Base-by-base conservation (phyloP, 768 basidiomycete species). In the Auricularia sp. region DNA sequence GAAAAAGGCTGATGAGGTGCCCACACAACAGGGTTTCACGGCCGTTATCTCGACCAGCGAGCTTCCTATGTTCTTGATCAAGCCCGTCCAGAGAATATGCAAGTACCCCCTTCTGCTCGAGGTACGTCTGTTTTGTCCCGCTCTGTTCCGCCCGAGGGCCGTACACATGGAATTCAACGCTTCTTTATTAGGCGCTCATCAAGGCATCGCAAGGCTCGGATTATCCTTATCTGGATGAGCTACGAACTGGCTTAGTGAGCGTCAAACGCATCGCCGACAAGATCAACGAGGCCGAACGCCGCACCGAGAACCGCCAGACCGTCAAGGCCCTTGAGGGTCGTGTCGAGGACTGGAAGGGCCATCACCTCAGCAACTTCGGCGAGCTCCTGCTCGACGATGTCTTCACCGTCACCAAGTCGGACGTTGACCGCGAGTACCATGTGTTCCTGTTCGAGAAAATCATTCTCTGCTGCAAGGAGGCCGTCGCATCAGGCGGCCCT, bases 361-460 rank as follows among this genome's bases (percentile, higher is more conserved):
- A 99, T 74, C 91, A 96, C 69, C 82, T 98, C 44, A 86, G 86
- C 69, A 91, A 93, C 74, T 98, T 99, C 68, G 97, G 97, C 66
- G 86, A 91, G 69, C 88, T 99, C 63, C 82, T 96, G 39, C 84
- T 98, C 36, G 95, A 98, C 73, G 97, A 98, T 73, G 84, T 93
- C 64, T 98, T 98, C 75, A 86, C 88, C 65, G 97, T 98, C 65
- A 96, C 90, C 70, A 99, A 98, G 76, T 90, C 88, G 61, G 94
- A 95, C 65, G 90, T 94, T 70, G 94, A 98, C 74, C 85, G 97
- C 69, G 97, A 99, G 75, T 98, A 98, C 71, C 93, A 96, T 69
- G 95, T 99, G 65, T 99, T 98, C 82, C 80, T 99, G 42, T 99
- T 99, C 69, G 95, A 98, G 78, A 93, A 93, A 78, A 99, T 99